These are phyloP conservation scores for Globisporangium solare DNA, from an alignment of 352 stramenopile species.

Conservation along the genomic window DNA sequence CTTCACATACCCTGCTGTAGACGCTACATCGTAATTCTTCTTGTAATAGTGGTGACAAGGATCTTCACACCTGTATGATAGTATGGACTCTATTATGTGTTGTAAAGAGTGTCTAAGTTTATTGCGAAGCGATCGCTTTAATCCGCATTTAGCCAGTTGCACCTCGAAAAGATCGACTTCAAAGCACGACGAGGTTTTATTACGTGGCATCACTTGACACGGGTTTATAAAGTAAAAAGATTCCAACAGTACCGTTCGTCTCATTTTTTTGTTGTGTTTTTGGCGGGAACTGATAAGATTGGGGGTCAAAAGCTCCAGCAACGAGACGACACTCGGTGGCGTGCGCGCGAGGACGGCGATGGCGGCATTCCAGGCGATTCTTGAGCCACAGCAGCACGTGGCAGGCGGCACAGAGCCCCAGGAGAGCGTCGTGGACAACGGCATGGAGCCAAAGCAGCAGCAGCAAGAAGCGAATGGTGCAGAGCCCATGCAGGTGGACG, in stretches of 20 bases:
- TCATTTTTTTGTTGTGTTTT: constrained; percentile 2
- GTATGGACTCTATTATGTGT: no score
- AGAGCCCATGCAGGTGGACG: constrained; percentile 1
- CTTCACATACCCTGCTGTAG: no score
- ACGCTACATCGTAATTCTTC: no score
- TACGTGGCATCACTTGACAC: not conserved
- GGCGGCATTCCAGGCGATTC: not conserved
- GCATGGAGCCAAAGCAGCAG: no score
- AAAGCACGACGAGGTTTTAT: not conserved
- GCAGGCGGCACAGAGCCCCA: no score
- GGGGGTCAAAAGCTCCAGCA: not conserved
- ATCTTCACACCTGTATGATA: no score
- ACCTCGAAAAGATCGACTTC: not conserved
- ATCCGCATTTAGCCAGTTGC: not conserved
- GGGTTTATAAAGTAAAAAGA: not conserved
- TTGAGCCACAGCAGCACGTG: no score
- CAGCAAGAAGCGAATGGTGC: no score
- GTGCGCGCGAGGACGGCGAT: not conserved
- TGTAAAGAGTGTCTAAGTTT: no score
- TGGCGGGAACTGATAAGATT: constrained; percentile 10
- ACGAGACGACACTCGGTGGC: not conserved
- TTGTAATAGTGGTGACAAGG: no score
- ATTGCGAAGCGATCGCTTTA: no score
- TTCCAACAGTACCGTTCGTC: not conserved
- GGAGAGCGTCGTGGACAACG: no score